Evolutionary conservation across 2,329 filamentous ascomycete genomes (phyloP), one percentile per base, ranked within the genome.

Genomic region (Tolypocladium nubicola): DNA sequence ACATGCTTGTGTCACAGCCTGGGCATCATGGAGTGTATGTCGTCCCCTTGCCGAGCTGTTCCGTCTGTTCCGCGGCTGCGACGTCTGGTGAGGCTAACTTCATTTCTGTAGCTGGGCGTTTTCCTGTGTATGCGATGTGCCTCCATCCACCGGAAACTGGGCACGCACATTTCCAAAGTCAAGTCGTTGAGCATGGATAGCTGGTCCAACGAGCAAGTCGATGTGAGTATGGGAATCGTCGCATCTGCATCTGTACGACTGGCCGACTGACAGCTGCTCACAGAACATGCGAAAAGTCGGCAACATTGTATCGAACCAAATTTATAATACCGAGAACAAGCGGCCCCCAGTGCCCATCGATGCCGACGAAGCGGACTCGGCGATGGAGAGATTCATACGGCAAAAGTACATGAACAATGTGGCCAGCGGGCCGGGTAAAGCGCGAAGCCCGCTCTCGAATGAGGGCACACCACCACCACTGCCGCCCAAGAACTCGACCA

Each of bases 181-280:
- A 99, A 99, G 75, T 97, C 92, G 41, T 75, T 99, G 75, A 97
- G 89, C 72, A 97, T 99, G 92, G 94, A 99, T 74, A 94, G 88
- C 64, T 99, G 94, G 94, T 86, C 89, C 53, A 87, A 87, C 67
- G 94, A 97, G 60, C 94, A 99, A 75, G 92, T 99, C 62, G 94
- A 99, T 75, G 92, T 96, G 78, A 74, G 83, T 59, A 40, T 8
- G 14, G 23, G 52, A 37, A 43, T 21, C n/a, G 11, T 26, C 23
- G 43, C 7, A 4, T 56, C 54, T 38, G 30, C 19, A 16, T n/a
- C 33, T 35, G 16, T 43, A 11, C 53, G 23, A 45, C 52, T 54
- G n/a, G 35, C 50, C 57, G 7, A 38, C 54, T 57, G 35, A 53
- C 38, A 21, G 16, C n/a, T 33, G 26, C 43, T 49, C 39, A 10